Conservation (phyloP, 176 grass and related monocot genomes). For the Oryza glumipatula region DNA sequence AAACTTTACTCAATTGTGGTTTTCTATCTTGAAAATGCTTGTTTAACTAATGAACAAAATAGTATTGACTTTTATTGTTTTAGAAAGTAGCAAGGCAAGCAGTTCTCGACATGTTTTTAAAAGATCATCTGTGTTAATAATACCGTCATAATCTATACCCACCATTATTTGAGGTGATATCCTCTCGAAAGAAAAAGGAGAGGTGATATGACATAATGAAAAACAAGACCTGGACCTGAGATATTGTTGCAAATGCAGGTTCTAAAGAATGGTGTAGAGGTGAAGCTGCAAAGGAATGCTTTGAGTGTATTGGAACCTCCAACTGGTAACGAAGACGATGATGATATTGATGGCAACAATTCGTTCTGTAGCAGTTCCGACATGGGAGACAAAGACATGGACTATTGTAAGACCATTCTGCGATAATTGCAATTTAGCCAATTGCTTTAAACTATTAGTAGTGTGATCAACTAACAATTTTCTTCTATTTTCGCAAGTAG, state of each 20-base stretch:
- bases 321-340: constrained; percentile 57
- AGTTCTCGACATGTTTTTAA: neutral
- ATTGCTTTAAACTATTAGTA: neutral
- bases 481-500: constrained; percentile 33
- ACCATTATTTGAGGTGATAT: neutral
- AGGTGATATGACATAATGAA: neutral
- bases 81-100: neutral
- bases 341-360: constrained; percentile 55
- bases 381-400: constrained; percentile 64
- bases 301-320: constrained; percentile 82
- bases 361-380: constrained; percentile 78
- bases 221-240: neutral
- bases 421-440: neutral
- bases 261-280: constrained; percentile 87
- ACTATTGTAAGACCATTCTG: constrained; percentile 58
- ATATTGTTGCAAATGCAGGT: constrained; percentile 47
- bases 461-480: neutral
- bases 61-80: constrained; percentile 14
- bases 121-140: neutral
- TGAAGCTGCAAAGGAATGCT: constrained; percentile 89
- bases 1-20: constrained; percentile 34
- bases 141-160: neutral
- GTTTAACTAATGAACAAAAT: neutral
- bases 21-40: neutral
- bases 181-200: too few relatives aligned